Evolutionary conservation across 768 basidiomycete species (phyloP).

Genomic region (Amanita jacksonii): DNA sequence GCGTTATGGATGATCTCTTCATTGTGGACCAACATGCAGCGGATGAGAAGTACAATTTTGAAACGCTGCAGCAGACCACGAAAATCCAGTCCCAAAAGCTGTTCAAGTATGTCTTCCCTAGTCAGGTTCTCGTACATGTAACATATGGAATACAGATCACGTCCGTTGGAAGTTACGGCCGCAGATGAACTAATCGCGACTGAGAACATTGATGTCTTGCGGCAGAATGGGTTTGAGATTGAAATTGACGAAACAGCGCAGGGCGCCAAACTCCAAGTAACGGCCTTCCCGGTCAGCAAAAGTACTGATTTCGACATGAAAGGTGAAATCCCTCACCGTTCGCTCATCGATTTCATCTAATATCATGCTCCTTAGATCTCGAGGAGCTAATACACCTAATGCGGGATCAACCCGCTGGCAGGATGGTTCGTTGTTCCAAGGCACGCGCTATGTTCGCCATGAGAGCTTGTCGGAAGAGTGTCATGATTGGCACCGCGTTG

Average conservation of each 20-base stretch:
- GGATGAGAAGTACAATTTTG: constrained; percentile 99
- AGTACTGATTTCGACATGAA: constrained; percentile 82
- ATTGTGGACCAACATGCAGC: constrained; percentile 97
- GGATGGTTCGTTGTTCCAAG: constrained; percentile 89
- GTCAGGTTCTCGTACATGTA: background rate
- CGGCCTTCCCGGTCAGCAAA: constrained; percentile 88
- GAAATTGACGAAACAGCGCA: constrained; percentile 40
- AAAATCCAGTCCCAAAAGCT: constrained; percentile 80
- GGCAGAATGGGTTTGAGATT: constrained; percentile 86
- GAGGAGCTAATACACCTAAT: constrained; percentile 88
- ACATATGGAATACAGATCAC: constrained; percentile 43
- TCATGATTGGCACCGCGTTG: constrained; percentile 90
- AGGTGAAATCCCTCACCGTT: constrained; percentile 35
- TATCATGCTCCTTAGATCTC: constrained; percentile 49
- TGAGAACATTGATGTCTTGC: constrained; percentile 79
- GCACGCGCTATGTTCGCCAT: constrained; percentile 94
- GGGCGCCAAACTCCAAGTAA: constrained; percentile 45
- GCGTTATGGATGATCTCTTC: constrained; percentile 75
- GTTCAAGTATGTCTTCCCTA: constrained; percentile 47
- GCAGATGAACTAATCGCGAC: constrained; percentile 82
- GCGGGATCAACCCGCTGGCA: constrained; percentile 64
- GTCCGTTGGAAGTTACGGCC: constrained; percentile 72
- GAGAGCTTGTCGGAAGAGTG: constrained; percentile 91
- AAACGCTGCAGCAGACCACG: constrained; percentile 86
- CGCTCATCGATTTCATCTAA: background rate